These are phyloP conservation scores for Comarum palustre DNA, from an alignment of 306 rosid genomes.

Conservation along the genomic window DNA sequence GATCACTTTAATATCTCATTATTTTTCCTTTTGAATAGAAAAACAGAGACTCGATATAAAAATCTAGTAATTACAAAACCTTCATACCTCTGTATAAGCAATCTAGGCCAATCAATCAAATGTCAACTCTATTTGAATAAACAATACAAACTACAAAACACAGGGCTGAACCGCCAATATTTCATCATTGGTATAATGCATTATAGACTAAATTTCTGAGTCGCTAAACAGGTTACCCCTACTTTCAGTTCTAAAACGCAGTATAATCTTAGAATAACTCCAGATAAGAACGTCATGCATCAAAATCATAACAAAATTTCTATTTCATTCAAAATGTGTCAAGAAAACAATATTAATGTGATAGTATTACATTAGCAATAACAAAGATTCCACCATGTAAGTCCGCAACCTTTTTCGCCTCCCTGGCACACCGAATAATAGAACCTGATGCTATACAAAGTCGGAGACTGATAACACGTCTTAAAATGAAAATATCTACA, in stretches of 20 bases:
- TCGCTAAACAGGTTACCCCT: background rate
- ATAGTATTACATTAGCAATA: background rate
- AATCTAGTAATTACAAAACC: background rate
- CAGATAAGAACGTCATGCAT: background rate
- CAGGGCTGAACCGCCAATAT: background rate
- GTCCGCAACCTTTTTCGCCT: background rate
- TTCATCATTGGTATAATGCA: background rate
- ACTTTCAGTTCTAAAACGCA: background rate
- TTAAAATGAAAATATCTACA: background rate
- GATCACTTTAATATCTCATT: background rate
- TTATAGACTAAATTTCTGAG: background rate
- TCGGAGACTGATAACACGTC: background rate
- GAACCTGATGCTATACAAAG: background rate
- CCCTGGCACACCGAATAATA: background rate
- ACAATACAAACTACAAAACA: background rate
- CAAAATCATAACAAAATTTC: background rate
- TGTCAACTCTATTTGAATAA: slow-evolving; percentile 1
- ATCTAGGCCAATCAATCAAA: background rate
- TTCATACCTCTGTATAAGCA: background rate
- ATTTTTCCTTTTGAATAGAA: background rate
- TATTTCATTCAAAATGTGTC: background rate
- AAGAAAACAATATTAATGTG: background rate
- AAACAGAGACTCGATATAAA: background rate
- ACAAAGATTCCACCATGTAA: background rate
- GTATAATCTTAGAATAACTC: background rate